Conservation (phyloP, 306 rosid species). For the Malus sylvestris region DNA sequence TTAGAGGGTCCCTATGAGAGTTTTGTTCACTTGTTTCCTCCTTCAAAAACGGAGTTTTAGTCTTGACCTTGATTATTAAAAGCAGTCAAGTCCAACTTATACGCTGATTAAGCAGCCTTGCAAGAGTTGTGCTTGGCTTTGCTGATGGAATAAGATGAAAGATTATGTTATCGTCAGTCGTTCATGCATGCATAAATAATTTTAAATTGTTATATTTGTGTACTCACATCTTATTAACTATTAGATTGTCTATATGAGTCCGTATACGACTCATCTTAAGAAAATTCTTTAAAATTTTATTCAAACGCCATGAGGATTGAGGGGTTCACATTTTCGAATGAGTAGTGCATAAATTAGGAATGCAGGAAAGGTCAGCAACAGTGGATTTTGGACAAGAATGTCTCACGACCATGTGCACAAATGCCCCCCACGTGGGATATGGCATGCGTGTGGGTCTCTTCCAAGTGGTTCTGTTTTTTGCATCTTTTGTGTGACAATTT, state of each 20-base stretch:
- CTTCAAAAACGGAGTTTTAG: not conserved
- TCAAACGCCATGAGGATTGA: not conserved
- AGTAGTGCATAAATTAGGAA: not conserved
- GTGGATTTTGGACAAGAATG: slow-evolving; percentile 50
- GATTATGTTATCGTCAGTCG: not conserved
- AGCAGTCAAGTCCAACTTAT: not conserved
- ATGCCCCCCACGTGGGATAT: slow-evolving; percentile 64
- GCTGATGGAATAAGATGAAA: not conserved
- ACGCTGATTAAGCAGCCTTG: not conserved
- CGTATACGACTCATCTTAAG: too few relatives aligned
- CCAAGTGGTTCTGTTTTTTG: slow-evolving; percentile 31
- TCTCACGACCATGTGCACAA: slow-evolving; percentile 66
- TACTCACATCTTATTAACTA: not conserved
- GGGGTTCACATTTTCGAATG: not conserved
- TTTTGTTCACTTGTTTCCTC: not conserved
- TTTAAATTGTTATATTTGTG: not conserved
- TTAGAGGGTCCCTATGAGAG: not conserved
- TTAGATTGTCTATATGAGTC: too few relatives aligned
- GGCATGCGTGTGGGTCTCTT: slow-evolving; percentile 68
- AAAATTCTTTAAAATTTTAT: too few relatives aligned
- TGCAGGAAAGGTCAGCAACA: slow-evolving; percentile 16
- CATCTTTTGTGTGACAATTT: slow-evolving; percentile 20
- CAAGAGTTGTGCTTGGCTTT: not conserved
- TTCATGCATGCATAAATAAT: not conserved
- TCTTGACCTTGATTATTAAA: not conserved